A percentile compares a stretch with the other conserved stretches of the same genome.
Evolutionary conservation across 2,329 filamentous ascomycete genomes (phyloP).

Genomic region (Cladorrhinum sp.): DNA sequence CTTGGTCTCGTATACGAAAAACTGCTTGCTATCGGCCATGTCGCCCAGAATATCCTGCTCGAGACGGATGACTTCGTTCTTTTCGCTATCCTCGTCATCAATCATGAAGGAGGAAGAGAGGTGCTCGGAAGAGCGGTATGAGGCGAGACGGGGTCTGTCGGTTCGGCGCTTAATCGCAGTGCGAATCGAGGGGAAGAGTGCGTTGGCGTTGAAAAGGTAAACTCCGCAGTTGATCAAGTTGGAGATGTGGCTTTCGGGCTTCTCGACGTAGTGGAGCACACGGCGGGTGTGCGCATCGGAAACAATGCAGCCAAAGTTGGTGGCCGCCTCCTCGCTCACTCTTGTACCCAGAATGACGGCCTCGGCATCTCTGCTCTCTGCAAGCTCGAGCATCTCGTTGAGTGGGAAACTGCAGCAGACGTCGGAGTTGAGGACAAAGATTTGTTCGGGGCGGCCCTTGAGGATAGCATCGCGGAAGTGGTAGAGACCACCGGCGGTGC

Average conservation of each 20-base stretch:
- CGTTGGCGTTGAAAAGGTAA: slow-evolving; percentile 93
- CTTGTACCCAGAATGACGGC: slow-evolving; percentile 93
- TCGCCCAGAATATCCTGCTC: slow-evolving; percentile 97
- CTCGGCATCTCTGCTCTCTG: slow-evolving; percentile 92
- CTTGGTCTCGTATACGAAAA: slow-evolving; percentile 97
- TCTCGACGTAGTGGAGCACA: slow-evolving; percentile 98
- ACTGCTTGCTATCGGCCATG: slow-evolving; percentile 93
- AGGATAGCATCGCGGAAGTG: slow-evolving; percentile 99
- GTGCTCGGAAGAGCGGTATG: slow-evolving; percentile 95
- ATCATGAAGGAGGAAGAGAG: slow-evolving; percentile 65
- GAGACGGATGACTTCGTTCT: slow-evolving; percentile 84
- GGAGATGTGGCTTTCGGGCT: slow-evolving; percentile 94
- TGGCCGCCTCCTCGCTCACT: slow-evolving; percentile 84
- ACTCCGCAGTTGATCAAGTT: slow-evolving; percentile 99
- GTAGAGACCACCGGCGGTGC: slow-evolving; percentile 94
- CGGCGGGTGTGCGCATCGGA: slow-evolving; percentile 90
- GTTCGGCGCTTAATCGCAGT: slow-evolving; percentile 93
- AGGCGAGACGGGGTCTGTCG: slow-evolving; percentile 83
- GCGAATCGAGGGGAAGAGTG: slow-evolving; percentile 93
- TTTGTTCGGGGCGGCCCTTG: slow-evolving; percentile 88
- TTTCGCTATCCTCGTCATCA: slow-evolving; percentile 65
- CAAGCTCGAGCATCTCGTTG: slow-evolving; percentile 90
- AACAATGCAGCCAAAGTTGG: slow-evolving; percentile 97
- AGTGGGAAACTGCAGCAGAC: slow-evolving; percentile 99
- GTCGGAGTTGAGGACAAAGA: slow-evolving; percentile 97